Evolutionary conservation across 2,329 filamentous ascomycete species (phyloP).

Genomic region (Colletotrichum destructivum): DNA sequence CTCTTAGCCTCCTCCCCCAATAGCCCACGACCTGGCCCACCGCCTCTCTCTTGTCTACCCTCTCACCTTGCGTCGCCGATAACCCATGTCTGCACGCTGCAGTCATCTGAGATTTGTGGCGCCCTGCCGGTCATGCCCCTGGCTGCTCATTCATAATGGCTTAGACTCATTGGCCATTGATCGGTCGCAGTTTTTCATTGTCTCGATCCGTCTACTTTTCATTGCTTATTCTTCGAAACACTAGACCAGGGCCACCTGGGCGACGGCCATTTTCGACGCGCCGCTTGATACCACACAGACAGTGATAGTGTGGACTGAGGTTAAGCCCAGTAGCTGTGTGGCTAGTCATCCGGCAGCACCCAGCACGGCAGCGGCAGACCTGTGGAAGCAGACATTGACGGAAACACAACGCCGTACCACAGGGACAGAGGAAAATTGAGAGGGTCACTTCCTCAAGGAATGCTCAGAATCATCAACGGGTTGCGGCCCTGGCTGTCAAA

Average conservation of each 20-base stretch:
- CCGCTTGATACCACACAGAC: neutral
- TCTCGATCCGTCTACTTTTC: conserved; percentile 25
- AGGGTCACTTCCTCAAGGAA: neutral
- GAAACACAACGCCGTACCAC: conserved; percentile 11
- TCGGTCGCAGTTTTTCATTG: conserved; percentile 29
- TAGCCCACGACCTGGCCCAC: too few species aligned
- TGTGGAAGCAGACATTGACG: conserved; percentile 35
- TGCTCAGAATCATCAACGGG: conserved; percentile 2
- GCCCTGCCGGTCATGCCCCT: conserved; percentile 23
- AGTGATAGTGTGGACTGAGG: neutral
- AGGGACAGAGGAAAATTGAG: conserved; percentile 1
- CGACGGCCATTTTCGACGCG: conserved; percentile 6
- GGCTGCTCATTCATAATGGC: conserved; percentile 27
- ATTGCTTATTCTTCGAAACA: conserved; percentile 34
- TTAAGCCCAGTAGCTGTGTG: conserved; percentile 5
- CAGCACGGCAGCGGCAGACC: conserved; percentile 29
- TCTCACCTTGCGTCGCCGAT: conserved; percentile 1
- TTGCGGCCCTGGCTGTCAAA: conserved; percentile 9
- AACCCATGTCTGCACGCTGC: conserved; percentile 9
- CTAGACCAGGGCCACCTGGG: conserved; percentile 17
- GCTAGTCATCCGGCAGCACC: conserved; percentile 19
- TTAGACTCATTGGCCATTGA: conserved; percentile 24
- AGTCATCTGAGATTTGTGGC: conserved; percentile 40
- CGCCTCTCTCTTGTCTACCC: neutral
- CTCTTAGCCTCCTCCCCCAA: neutral